phyloP scores from a whole-genome alignment of 345 rosid genomes.

The Populus ilicifolia region DNA sequence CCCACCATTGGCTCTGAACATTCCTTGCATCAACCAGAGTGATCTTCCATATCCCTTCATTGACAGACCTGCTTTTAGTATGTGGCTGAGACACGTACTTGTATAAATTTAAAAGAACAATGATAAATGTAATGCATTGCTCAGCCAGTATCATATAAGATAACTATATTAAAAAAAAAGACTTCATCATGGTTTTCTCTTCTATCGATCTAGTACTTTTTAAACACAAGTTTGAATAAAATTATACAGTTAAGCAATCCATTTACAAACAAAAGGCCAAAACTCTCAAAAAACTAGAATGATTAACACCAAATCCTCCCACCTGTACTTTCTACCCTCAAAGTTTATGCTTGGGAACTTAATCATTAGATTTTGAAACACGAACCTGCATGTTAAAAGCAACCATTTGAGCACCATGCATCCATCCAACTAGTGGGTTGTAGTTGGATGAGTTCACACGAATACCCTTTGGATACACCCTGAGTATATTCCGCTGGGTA shows the following conservation, averaged over 20 bases:
- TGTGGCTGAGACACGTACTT: background rate
- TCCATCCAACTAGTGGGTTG: slow-evolving; percentile 69
- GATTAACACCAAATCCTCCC: background rate
- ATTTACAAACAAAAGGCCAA: background rate
- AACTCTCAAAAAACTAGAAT: background rate
- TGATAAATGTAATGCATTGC: background rate
- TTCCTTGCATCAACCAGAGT: slow-evolving; percentile 89
- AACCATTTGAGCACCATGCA: slow-evolving; percentile 88
- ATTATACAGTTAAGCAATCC: background rate
- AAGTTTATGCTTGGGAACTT: background rate
- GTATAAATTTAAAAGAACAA: background rate
- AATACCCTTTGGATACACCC: slow-evolving; percentile 87
- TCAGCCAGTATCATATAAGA: background rate
- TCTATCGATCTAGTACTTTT: background rate
- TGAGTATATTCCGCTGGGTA: slow-evolving; percentile 67
- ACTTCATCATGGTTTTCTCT: background rate
- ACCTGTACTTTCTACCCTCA: background rate
- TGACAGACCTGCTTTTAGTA: slow-evolving; percentile 3
- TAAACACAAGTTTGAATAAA: background rate
- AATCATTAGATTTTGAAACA: background rate
- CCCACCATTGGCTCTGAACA: slow-evolving; percentile 89
- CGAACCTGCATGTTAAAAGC: slow-evolving; percentile 87
- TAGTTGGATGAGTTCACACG: slow-evolving; percentile 70
- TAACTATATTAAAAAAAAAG: background rate
- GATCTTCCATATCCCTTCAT: slow-evolving; percentile 78